phyloP scores from a whole-genome alignment of 257 asterid genomes.

The Gentiana dahurica region DNA sequence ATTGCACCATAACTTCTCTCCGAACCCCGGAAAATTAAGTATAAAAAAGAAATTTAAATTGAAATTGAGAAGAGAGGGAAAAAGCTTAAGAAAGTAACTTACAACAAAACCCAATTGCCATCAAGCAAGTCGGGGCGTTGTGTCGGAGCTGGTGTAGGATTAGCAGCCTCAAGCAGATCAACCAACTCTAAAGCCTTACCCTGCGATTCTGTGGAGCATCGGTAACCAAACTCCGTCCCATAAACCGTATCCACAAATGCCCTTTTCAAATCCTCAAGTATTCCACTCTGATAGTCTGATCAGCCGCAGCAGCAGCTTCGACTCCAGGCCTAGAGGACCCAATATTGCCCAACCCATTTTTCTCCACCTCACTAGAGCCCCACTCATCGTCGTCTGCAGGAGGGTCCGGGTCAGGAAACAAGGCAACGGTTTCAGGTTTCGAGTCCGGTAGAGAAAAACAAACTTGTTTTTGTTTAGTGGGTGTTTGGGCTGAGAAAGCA shows the following conservation, averaged over 20 bases:
- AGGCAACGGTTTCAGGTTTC: conserved; percentile 40
- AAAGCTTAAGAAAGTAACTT: conserved; percentile 16
- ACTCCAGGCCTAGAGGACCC: conserved; percentile 27
- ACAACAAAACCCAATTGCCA: conserved; percentile 90
- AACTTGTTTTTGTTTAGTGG: neutral
- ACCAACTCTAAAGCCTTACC: conserved; percentile 84
- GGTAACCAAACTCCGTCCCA: conserved; percentile 70
- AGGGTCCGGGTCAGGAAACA: conserved; percentile 49
- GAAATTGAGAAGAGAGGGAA: neutral
- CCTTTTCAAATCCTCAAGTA: conserved; percentile 56
- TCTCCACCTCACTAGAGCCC: conserved; percentile 26
- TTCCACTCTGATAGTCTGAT: conserved; percentile 21
- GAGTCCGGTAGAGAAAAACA: conserved; percentile 24
- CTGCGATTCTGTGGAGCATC: conserved; percentile 63
- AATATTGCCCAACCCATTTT: conserved; percentile 18
- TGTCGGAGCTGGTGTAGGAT: conserved; percentile 80
- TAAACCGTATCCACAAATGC: conserved; percentile 68
- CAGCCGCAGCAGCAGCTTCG: conserved; percentile 11
- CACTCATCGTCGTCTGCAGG: conserved; percentile 77
- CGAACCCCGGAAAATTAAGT: too few relatives aligned
- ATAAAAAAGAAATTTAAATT: neutral
- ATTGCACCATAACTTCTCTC: too few relatives aligned
- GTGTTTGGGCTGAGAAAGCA: neutral
- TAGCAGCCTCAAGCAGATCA: conserved; percentile 72
- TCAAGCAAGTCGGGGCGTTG: conserved; percentile 66